Percentiles rank a stretch among this genome's conserved stretches.
phyloP scores from a whole-genome alignment of 2,329 filamentous ascomycete species.

The Apiospora koreana region DNA sequence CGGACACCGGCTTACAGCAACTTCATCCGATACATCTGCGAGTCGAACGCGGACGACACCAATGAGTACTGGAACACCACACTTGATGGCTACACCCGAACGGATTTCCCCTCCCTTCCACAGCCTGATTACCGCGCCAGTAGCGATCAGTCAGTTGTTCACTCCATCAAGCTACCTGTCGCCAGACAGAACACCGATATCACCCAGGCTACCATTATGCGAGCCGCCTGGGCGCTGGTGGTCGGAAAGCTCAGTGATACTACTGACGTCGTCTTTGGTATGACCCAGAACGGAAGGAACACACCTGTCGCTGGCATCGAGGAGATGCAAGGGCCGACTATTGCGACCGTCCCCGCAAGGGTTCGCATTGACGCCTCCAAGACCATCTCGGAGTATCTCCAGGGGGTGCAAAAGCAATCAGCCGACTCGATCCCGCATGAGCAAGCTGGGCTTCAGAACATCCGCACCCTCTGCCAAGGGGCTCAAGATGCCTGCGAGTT shows the following conservation, averaged over 20 bases:
- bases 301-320: conserved; percentile 20
- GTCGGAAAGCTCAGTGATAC: conserved; percentile 36
- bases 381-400: conserved; percentile 20
- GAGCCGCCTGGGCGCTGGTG: conserved; percentile 42
- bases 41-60: background rate
- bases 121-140: background rate
- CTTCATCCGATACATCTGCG: background rate
- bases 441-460: conserved; percentile 32
- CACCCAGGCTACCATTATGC: conserved; percentile 40
- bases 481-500: conserved; percentile 10
- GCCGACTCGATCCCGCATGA: conserved; percentile 51
- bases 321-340: conserved; percentile 30
- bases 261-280: conserved; percentile 42
- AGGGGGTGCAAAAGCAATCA: conserved; percentile 4
- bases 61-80: background rate
- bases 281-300: conserved; percentile 40
- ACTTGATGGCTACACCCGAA: background rate
- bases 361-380: conserved; percentile 27
- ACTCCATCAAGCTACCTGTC: background rate
- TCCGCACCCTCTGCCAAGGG: conserved; percentile 1
- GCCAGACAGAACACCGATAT: conserved; percentile 22
- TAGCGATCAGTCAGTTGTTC: background rate
- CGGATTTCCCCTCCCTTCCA: background rate
- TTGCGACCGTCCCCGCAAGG: conserved; percentile 44
- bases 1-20: background rate